Percentiles rank a stretch among this genome's conserved stretches.
phyloP scores from a whole-genome alignment of 305 asterid genomes.

The Ajuga reptans region DNA sequence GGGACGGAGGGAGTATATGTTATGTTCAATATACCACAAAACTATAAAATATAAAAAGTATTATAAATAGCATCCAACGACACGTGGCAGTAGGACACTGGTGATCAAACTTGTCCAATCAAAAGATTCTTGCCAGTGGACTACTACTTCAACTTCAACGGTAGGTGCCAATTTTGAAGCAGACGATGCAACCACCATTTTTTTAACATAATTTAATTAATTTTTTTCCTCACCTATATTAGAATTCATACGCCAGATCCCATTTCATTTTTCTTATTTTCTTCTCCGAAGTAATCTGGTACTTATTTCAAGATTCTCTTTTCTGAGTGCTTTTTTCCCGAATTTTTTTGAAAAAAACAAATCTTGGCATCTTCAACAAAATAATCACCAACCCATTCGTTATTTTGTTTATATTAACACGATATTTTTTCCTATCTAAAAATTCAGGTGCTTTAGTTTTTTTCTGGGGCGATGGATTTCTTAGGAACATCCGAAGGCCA shows the following conservation, averaged over 20 bases:
- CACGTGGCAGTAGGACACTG: background rate
- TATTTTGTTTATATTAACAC: background rate
- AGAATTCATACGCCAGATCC: background rate
- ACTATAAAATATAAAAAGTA: background rate
- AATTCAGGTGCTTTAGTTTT: constrained; percentile 18
- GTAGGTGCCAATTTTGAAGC: constrained; percentile 7
- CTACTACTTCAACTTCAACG: background rate
- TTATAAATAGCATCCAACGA: background rate
- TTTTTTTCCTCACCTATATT: background rate
- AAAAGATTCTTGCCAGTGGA: background rate
- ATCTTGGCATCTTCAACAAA: constrained; percentile 14
- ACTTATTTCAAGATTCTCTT: constrained; percentile 5
- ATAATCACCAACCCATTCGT: constrained; percentile 3
- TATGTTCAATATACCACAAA: too few species aligned
- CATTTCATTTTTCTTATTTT: background rate
- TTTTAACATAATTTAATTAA: background rate
- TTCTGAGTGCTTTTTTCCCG: constrained; percentile 1
- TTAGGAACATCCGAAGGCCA: constrained; percentile 53
- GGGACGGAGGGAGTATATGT: too few species aligned
- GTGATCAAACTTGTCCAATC: background rate
- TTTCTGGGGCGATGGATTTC: constrained; percentile 41
- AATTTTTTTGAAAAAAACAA: background rate
- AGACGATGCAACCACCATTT: background rate
- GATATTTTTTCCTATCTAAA: background rate
- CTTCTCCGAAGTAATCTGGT: background rate